Evolutionary conservation across 306 rosid genomes (phyloP), one percentile per base, ranked within the genome.

Genomic region (Neltuma alba): DNA sequence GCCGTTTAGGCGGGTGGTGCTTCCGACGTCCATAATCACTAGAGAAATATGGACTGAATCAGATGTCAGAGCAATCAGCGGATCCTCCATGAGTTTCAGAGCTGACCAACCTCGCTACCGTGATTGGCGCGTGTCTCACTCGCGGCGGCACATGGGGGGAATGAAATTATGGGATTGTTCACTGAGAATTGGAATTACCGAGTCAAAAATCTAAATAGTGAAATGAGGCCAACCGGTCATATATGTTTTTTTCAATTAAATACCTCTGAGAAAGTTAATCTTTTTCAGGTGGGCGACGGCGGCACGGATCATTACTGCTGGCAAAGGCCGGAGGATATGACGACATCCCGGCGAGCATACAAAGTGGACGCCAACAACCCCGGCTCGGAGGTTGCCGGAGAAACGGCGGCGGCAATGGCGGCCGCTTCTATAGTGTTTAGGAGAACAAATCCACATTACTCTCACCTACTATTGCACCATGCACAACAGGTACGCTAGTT

Each of bases 261-360:
- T 25, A 3, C 54, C 54, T 47, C 7, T 47, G 54, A 47, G 16
- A 45, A 47, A 42, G 48, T 42, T 42, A 1, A 42, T 2, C 1
- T 21, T 54, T 54, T 9, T 54, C 71, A 91, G 98, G 98, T 91
- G 68, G 98, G 98, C 6, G 97, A 93, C 3, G 98, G 97, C 1
- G 69, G 68, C n/a, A 89, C 94, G 0, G 98, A 92, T 76, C 98
- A 94, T 85, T 94, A 90, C 60, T 94, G 98, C 72, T 94, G 98
- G 98, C 97, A 94, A 79, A 85, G 98, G 64, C 91, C 98, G 20
- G 96, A 94, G 76, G 98, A 94, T 60, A 94, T 92, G 97, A 89
- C 92, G 0, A 94, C 98, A 0, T 89, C 98, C 0, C 91, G 98
- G 5, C 89, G 75, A 61, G 94, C 97, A 47, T 92, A 84, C 69